Conservation (phyloP, 208 protist genomes). For the Perkinsela sp. region DNA sequence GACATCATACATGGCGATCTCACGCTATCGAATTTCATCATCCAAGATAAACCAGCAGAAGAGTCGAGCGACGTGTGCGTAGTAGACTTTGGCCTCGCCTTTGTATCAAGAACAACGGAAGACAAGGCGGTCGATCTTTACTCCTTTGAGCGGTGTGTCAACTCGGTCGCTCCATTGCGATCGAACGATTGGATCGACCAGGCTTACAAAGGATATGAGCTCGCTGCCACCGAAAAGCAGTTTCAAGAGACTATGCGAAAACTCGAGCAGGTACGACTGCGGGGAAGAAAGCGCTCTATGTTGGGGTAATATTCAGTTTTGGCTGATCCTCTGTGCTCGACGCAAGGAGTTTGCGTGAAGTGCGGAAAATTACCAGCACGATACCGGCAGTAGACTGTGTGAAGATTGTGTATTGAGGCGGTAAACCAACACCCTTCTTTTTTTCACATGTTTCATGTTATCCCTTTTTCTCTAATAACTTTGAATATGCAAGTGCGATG, state of each 20-base stretch:
- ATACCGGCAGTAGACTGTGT: too few relatives aligned
- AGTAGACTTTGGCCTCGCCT: constrained; percentile 88
- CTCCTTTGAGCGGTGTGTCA: constrained; percentile 83
- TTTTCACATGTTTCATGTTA: too few relatives aligned
- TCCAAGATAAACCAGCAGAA: constrained; percentile 5
- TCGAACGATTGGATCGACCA: constrained; percentile 7
- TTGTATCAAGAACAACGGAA: constrained; percentile 43
- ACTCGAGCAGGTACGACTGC: constrained; percentile 33
- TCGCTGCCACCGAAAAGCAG: constrained; percentile 14
- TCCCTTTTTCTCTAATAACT: too few relatives aligned
- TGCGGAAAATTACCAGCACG: too few relatives aligned
- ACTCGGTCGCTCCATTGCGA: constrained; percentile 65
- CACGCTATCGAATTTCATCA: constrained; percentile 87
- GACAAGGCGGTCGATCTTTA: constrained; percentile 94
- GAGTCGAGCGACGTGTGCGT: constrained; percentile 33
- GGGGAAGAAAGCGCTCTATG: constrained; percentile 61
- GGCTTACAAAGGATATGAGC: constrained; percentile 22
- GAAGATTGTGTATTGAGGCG: too few relatives aligned
- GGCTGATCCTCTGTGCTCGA: too few relatives aligned
- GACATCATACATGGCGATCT: constrained; percentile 84
- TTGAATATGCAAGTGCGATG: too few relatives aligned
- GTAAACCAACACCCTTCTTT: too few relatives aligned
- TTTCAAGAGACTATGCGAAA: constrained; percentile 13
- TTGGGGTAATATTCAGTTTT: too few relatives aligned
- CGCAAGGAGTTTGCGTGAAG: too few relatives aligned